Base-by-base conservation (phyloP, 768 basidiomycete species). In the Trametes punicea region DNA sequence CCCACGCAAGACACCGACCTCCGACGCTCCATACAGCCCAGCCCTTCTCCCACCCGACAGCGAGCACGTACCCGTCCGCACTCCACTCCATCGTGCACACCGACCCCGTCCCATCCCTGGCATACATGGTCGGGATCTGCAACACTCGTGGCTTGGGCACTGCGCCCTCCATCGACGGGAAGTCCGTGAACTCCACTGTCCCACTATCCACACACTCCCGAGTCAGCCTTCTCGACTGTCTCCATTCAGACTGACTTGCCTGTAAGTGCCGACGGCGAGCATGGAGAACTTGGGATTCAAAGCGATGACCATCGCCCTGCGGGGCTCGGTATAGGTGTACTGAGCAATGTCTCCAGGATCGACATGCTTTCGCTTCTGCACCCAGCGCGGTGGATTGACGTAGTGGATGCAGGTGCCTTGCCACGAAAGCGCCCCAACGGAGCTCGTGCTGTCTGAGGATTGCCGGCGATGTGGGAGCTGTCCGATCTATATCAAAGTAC, bases 11-110 rank as follows among this genome's bases (percentile, higher is more conserved):
- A 65, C 94, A 90, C 50, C 93, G 79, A 6, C 96, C 96, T 11
- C 90, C 89, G 10, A 93, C 85, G 66, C 88, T 93, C 73, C 93
- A 90, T 5, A 96, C 79, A 3, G 85, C 90, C 94, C 94, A 98
- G 6, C 93, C 95, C 50, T 80, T 71, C 59, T 84, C 79, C 89
- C 93, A 97, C 0, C 93, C 96, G 2, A 93, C 93, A 30, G 94
- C 95, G 10, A 99, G 75, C 6, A 91, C 92, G 71, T 94, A 94
- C 2, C 96, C 96, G 70, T 99, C 97, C 0, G 90, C 90, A 47
- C 90, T 95, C 96, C 95, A 98, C 63, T 93, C 84, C 69, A 96
- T 76, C 10, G 81, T 69, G 56, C 70, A 80, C 4, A 93, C 83
- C 36, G 79, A 71, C 1, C 90, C 91, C 4, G 77, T 81, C 21